Evolutionary conservation across 75 land plant species (phyloP), one percentile per base, ranked within the genome.

Genomic region (Picea sitchensis): DNA sequence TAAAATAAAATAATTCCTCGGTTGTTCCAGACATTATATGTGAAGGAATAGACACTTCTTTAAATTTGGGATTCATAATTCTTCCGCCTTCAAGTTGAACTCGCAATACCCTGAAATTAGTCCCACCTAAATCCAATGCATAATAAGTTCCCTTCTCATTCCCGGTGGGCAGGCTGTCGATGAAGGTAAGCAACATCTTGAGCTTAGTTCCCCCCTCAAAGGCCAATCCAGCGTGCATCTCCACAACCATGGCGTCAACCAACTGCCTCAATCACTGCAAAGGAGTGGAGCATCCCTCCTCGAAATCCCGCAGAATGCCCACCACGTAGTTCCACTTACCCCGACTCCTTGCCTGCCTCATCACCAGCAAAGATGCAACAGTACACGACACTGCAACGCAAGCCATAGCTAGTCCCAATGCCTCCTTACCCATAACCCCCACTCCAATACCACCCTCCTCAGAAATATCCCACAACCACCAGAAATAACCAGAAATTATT

Each of bases 201-300:
- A 96, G 92, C 88, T 92, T 96, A 82, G 91, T 92, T 3, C 94
- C 96, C 13, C 94, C 99, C 56, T 96, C 94, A 1, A 92, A 90
- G 20, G 92, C 99, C 58, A 96, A 81, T 1, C 99, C 96, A 14
- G 96, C 99, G 73, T 93, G 96, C 99, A 96, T 96, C 85, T 96
- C 99, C 8, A 92, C 93, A 20, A 89, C 88, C 96, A 96, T 92
- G 15, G 96, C 96, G 67, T 96, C 99, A 15, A 92, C 96, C 7
- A 96, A 88, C 81, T 96, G 91, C 34, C 88, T 84, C 78, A 96
- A 74, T 75, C 93, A 81, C 58, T 78, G 80, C 15, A 91, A 51
- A 20, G 93, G 77, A 8, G 94, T 89, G 20, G 85, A 78, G 64
- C 94, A 93, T 15, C 73, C 89, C 54, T 88, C 90, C 76, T 91